Evolutionary conservation across 2,329 filamentous ascomycete genomes (phyloP), one percentile per base, ranked within the genome.

Genomic region (Alternaria consortialis): DNA sequence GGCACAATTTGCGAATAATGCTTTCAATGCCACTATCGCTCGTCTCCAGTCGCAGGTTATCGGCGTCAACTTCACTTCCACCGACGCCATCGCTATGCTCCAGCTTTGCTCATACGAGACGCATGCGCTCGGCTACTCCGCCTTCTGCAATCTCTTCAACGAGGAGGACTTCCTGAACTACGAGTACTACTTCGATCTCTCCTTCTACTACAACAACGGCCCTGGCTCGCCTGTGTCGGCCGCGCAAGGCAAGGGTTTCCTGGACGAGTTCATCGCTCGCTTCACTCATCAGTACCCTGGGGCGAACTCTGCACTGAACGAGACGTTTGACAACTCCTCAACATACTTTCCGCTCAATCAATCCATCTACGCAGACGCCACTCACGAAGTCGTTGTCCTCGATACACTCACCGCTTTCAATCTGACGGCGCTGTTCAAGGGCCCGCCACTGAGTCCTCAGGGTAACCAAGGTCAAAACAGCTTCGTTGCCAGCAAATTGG

Each of bases 321-420:
- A 72, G 57, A 73, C 72, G 0, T 81, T 76, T 40, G 81, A 82
- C 66, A 78, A 80, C 63, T 74, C 73, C 12, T 68, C 74, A 1
- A 82, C 79, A 1, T 82, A 75, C 69, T 82, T 82, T 64, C 80
- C 80, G 2, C 75, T 82, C 8, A 75, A 79, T 56, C 80, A 83
- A 65, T 79, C 77, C 42, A 81, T 82, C 55, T 82, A 82, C 50
- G 72, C 72, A 1, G 73, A 76, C 62, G 80, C 80, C 13, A 82
- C 80, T 6, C 80, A 82, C 62, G 80, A 82, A 64, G 80, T 82
- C 3, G 72, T 75, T 13, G 70, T 76, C 2, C 66, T 76, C 5
- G 74, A 76, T 46, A 62, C 63, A 6, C 68, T 76, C 0, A 70
- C 60, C 2, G 74, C 71, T 1, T 75, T 76, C 43, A 76, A 76